Evolutionary conservation across 257 asterid species (phyloP).

Genomic region (Plantago elongata): DNA sequence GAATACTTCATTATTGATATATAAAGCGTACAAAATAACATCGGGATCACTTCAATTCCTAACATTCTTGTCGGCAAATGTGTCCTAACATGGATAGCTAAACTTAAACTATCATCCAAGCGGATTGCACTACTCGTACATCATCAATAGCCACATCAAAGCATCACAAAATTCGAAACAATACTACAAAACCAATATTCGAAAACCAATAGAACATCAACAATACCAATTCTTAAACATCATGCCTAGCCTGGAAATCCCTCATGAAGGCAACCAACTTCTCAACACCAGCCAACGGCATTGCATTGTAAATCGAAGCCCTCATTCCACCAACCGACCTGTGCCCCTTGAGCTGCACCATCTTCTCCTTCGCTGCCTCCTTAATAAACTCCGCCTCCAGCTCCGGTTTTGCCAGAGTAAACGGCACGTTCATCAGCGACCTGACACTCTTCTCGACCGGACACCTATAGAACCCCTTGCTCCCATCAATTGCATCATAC

Average conservation of each 20-base stretch:
- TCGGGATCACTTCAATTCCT: neutral
- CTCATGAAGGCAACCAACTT: slow-evolving; percentile 91
- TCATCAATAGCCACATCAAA: no score
- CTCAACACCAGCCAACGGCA: slow-evolving; percentile 91
- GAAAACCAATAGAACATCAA: neutral
- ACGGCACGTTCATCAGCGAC: slow-evolving; percentile 92
- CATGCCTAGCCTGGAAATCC: slow-evolving; percentile 92
- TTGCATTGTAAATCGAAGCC: slow-evolving; percentile 95
- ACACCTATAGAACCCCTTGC: slow-evolving; percentile 76
- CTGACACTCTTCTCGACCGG: slow-evolving; percentile 86
- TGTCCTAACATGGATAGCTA: neutral
- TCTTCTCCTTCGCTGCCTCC: slow-evolving; percentile 91
- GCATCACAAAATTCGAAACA: slow-evolving; percentile 13
- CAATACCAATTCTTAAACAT: slow-evolving; percentile 18
- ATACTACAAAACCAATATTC: slow-evolving; percentile 15
- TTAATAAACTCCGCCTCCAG: slow-evolving; percentile 80
- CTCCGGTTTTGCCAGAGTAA: slow-evolving; percentile 72
- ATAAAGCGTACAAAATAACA: no score
- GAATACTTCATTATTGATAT: no score
- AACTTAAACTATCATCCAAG: neutral
- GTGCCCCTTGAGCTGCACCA: slow-evolving; percentile 97
- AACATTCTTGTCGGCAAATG: neutral
- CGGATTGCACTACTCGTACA: no score
- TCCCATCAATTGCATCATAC: slow-evolving; percentile 71
- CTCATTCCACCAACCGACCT: slow-evolving; percentile 97